Conservation (phyloP, 148 eudicot species). For the Spergularia bocconei region DNA sequence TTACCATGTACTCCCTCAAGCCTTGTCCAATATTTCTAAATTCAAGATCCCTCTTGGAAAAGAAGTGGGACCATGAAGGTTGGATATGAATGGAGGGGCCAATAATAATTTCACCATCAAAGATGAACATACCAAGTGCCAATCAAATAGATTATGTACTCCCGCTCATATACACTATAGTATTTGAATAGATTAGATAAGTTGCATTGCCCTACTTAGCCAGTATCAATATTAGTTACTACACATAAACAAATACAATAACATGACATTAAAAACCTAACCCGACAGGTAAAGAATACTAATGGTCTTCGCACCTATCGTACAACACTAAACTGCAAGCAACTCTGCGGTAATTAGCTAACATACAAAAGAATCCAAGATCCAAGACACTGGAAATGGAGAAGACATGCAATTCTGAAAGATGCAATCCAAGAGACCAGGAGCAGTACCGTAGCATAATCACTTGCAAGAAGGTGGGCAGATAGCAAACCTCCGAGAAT, state of each 20-base stretch:
- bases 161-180: too few species aligned
- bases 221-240: background rate
- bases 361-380: background rate
- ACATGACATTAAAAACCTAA: slow-evolving; percentile 9
- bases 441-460: slow-evolving; percentile 81
- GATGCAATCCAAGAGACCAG: slow-evolving; percentile 8
- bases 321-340: background rate
- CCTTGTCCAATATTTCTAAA: too few species aligned
- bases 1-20: too few species aligned
- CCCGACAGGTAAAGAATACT: background rate
- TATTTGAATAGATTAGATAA: too few species aligned
- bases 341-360: background rate
- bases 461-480: slow-evolving; percentile 99
- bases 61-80: too few species aligned
- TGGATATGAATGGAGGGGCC: too few species aligned
- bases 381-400: background rate
- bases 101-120: too few species aligned
- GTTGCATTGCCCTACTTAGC: background rate
- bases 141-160: too few species aligned
- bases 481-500: slow-evolving; percentile 96
- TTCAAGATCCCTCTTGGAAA: too few species aligned
- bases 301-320: background rate
- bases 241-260: background rate
- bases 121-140: too few species aligned
- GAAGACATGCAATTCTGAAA: background rate